A percentile compares a stretch with the other conserved stretches of the same genome.
These are phyloP conservation scores for Phialophora chinensis DNA, from an alignment of 2,329 filamentous ascomycete species.

Conservation along the genomic window DNA sequence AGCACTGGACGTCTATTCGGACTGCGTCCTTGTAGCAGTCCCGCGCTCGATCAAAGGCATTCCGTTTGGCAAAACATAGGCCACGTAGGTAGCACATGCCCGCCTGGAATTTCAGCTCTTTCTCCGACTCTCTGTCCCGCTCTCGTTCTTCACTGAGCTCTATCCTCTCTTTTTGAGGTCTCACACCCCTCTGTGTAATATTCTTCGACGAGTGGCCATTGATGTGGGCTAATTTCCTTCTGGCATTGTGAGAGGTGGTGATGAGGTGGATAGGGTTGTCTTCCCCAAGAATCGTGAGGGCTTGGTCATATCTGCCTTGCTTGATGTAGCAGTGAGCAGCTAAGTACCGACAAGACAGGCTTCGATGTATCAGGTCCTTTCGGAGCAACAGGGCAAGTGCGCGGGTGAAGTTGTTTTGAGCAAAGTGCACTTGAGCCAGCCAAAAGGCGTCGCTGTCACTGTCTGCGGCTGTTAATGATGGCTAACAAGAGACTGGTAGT, in stretches of 20 bases:
- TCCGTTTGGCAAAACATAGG: slow-evolving; percentile 94
- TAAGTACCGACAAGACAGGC: slow-evolving; percentile 87
- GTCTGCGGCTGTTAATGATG: slow-evolving; percentile 59
- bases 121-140: slow-evolving; percentile 70
- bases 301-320: slow-evolving; percentile 87
- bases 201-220: slow-evolving; percentile 58
- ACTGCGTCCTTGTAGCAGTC: slow-evolving; percentile 99
- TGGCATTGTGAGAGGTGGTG: slow-evolving; percentile 65
- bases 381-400: slow-evolving; percentile 84
- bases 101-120: slow-evolving; percentile 85
- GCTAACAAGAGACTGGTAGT: slow-evolving; percentile 4
- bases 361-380: slow-evolving; percentile 80
- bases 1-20: slow-evolving; percentile 95
- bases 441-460: slow-evolving; percentile 94
- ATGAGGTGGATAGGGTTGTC: slow-evolving; percentile 92
- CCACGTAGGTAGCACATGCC: slow-evolving; percentile 96
- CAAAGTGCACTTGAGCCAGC: slow-evolving; percentile 98
- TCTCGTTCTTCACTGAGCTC: slow-evolving; percentile 63
- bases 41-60: slow-evolving; percentile 94
- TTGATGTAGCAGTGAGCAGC: slow-evolving; percentile 94
- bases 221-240: slow-evolving; percentile 74
- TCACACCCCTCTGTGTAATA: slow-evolving; percentile 56
- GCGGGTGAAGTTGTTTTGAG: slow-evolving; percentile 90
- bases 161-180: slow-evolving; percentile 57
- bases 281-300: slow-evolving; percentile 83